phyloP scores from a whole-genome alignment of 1,284 basidiomycete genomes.

The Apiotrichum mycotoxinovorans region DNA sequence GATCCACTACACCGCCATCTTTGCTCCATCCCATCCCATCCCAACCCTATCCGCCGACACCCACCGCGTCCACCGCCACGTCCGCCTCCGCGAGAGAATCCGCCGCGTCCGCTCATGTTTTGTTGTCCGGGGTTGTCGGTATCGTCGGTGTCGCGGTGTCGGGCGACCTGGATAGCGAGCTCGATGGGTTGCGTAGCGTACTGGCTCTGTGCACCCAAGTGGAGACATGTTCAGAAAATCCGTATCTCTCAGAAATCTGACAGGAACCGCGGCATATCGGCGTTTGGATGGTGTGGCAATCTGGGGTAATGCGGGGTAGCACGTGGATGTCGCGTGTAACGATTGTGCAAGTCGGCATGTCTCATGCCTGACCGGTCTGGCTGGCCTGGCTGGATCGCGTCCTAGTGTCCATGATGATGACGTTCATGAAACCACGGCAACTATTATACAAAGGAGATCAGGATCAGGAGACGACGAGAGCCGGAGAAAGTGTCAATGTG shows the following conservation, averaged over 20 bases:
- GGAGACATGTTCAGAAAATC: not conserved
- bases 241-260: too few species aligned
- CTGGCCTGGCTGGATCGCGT: too few species aligned
- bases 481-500: too few species aligned
- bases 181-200: not conserved
- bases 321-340: not conserved
- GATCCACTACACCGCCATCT: not conserved
- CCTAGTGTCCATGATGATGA: too few species aligned
- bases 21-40: not conserved
- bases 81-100: constrained; percentile 45
- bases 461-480: too few species aligned
- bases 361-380: too few species aligned
- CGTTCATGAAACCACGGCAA: too few species aligned
- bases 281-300: not conserved
- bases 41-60: not conserved
- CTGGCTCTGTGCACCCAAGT: not conserved
- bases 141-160: constrained; percentile 2
- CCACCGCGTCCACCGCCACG: constrained; percentile 40
- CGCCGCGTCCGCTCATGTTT: constrained; percentile 50
- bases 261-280: too few species aligned
- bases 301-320: not conserved
- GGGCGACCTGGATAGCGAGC: not conserved
- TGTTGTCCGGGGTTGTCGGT: constrained; percentile 1
- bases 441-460: too few species aligned
- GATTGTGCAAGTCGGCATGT: too few species aligned